Evolutionary conservation across 164 flowering plant genomes (phyloP), one percentile per base, ranked within the genome.

Genomic region (Brasenia schreberi): DNA sequence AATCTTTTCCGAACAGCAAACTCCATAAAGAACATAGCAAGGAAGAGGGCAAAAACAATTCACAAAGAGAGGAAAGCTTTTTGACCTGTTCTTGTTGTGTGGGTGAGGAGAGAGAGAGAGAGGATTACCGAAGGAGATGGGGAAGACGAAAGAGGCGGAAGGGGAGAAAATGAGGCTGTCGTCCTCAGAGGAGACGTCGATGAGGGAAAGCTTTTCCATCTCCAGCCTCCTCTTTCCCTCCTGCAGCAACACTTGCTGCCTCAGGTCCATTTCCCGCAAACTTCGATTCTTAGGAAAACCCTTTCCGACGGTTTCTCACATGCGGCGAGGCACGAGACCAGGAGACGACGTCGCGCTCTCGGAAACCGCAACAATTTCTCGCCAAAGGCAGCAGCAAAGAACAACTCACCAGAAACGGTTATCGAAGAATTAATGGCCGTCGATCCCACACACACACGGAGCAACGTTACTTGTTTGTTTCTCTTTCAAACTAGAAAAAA

Each of bases 121-220:
- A 14, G 16, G 3, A 14, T 49, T 49, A 49, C 56, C 56, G 14
- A 49, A 49, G 16, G 56, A 14, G 12, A 6, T 14, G 16, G 56
- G 16, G 56, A 49, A 49, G 56, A 49, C 14, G 56, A 49, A 49
- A 49, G 12, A 2, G 16, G 56, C 0, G 56, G 56, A 49, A 49
- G 56, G 56, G 56, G 56, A 49, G 10, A 14, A 49, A 19, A 81
- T 60, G 65, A 84, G 83, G 63, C 71, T 77, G 63, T 83, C 87
- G 64, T 85, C 82, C 68, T 80, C 87, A 18, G 66, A 70, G 16
- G 79, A 79, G 43, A 83, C 71, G 65, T 83, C 87, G 65, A 83
- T 74, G 65, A 84, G 80, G 49, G 73, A 76, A 7, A 85, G 73
- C 65, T 70, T 67, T 11, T 70, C 52, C 5, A 65, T 67, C 39